Percentiles rank a stretch among this genome's conserved stretches.
These are phyloP conservation scores for Tricholoma hemisulphureum DNA, from an alignment of 768 basidiomycete species.

Conservation along the genomic window DNA sequence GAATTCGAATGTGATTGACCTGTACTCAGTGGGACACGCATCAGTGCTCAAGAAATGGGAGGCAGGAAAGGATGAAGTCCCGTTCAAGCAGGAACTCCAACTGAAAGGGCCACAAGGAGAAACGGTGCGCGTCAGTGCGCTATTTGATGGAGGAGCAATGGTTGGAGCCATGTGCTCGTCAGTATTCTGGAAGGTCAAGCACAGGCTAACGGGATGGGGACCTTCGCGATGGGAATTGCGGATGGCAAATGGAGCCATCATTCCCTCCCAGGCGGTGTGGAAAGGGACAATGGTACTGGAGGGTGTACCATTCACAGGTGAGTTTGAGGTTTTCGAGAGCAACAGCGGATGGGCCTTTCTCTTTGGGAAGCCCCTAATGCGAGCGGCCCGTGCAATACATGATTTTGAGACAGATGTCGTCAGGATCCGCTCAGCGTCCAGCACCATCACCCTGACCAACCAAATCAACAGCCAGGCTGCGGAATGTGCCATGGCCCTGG, in stretches of 20 bases:
- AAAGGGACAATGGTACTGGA: slow-evolving; percentile 18
- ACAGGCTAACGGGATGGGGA: slow-evolving; percentile 7
- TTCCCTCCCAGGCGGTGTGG: slow-evolving; percentile 20
- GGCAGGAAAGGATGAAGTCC: too few species aligned
- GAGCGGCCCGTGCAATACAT: not conserved
- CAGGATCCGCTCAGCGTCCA: not conserved
- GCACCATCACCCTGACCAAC: not conserved
- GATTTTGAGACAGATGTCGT: not conserved
- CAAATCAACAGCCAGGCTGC: too few species aligned
- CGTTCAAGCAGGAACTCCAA: too few species aligned
- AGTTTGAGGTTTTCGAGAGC: slow-evolving; percentile 24
- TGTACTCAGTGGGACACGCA: not conserved
- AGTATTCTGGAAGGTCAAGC: slow-evolving; percentile 13
- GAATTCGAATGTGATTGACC: not conserved
- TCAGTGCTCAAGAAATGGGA: too few species aligned
- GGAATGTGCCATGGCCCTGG: not conserved
- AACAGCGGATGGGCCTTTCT: too few species aligned
- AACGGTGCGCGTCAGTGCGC: too few species aligned
- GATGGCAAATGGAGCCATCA: slow-evolving; percentile 32
- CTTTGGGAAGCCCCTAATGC: not conserved
- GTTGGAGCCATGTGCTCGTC: slow-evolving; percentile 16
- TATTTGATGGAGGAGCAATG: too few species aligned
- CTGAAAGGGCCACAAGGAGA: too few species aligned
- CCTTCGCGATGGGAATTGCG: slow-evolving; percentile 11
- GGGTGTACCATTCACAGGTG: not conserved